phyloP scores from a whole-genome alignment of 768 basidiomycete species.

The Tylopilus plumbeoviolaceoides region DNA sequence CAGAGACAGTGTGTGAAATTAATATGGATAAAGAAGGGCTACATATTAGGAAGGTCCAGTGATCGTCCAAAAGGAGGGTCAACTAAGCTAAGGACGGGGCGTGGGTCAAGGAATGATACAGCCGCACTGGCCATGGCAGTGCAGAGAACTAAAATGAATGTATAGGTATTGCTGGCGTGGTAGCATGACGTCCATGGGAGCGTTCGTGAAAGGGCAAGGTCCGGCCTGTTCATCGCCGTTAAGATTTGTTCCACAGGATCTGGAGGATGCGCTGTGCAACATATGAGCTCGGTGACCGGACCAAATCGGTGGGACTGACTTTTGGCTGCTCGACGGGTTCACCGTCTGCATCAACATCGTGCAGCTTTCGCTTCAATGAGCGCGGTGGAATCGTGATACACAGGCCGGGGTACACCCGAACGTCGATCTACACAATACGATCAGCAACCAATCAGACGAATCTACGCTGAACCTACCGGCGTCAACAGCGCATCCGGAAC shows the following conservation, averaged over 20 bases:
- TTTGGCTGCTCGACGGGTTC: slow-evolving; percentile 12
- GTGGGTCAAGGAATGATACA: neutral
- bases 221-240: neutral
- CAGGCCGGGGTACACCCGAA: slow-evolving; percentile 15
- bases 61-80: neutral
- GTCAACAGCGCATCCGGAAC: slow-evolving; percentile 5
- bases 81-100: neutral
- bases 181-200: slow-evolving; percentile 1
- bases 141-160: neutral
- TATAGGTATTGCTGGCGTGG: neutral
- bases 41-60: neutral
- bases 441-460: neutral
- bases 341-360: slow-evolving; percentile 12
- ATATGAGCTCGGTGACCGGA: neutral
- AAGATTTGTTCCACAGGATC: slow-evolving; percentile 13
- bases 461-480: slow-evolving; percentile 14
- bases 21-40: too few relatives aligned
- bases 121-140: slow-evolving; percentile 3
- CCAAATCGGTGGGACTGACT: slow-evolving; percentile 1
- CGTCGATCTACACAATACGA: slow-evolving; percentile 2
- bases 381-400: slow-evolving; percentile 23
- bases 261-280: slow-evolving; percentile 15
- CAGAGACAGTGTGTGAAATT: too few relatives aligned
- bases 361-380: slow-evolving; percentile 22
- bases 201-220: neutral